Base-by-base conservation (phyloP, 2,329 filamentous ascomycete genomes). In the Cercospora sp. region DNA sequence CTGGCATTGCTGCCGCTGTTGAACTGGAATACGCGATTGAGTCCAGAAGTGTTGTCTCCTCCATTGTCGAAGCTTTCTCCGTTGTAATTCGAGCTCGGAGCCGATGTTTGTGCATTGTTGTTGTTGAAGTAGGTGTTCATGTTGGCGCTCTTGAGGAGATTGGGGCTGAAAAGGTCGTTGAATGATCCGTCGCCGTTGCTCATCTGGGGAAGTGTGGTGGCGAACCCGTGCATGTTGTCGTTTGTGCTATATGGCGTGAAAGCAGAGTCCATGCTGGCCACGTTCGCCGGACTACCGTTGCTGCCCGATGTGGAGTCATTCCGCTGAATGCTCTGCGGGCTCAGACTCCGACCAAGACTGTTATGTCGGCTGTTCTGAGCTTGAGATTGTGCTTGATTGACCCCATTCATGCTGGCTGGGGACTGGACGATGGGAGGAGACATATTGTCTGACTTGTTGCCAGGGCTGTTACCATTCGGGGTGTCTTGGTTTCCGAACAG, bases 111-210 rank as follows among this genome's bases (percentile, higher is more conserved):
- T 16, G 39, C 66, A n/a, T 59, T 59, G 55, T 59, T 36, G 31
- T 59, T 59, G 31, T 71, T 62, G 64, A 77, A 78, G 61, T 79
- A 78, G 53, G 76, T 67, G 51, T 72, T 70, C 8, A 70, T 71
- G 36, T 79, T 80, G 68, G 81, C 82, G 57, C 78, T 82, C 69
- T 83, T 81, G 20, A 86, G 77, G 23, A 85, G 77, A 7, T 82
- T 83, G 3, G 88, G 87, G 63, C 85, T 88, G 77, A 90, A 91
- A 7, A 89, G 79, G 70, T 86, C 87, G 66, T 84, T 81, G 64
- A 89, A 79, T 26, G 86, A 71, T 70, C 16, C 65, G 45, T 70
- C 63, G 36, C 36, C 62, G 64, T 69, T 65, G 64, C 61, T 71
- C 76, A 78, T 80, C 73, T 73, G 80, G 68, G 74, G 77, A 6